A percentile compares a stretch with the other conserved stretches of the same genome.
Conservation (phyloP, 2,329 filamentous ascomycete genomes). For the Apiospora phragmitis region DNA sequence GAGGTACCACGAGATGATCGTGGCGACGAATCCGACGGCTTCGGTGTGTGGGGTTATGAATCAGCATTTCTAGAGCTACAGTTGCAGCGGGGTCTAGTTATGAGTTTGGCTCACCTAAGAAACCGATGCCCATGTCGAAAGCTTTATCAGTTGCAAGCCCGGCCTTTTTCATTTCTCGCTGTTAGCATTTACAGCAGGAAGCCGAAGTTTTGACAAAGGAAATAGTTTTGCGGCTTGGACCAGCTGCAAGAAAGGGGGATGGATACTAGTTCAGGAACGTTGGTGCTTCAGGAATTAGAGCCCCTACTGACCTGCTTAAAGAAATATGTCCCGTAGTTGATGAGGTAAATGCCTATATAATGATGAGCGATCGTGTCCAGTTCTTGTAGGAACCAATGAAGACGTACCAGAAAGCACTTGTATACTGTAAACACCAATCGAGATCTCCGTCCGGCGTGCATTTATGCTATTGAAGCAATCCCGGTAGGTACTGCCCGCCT, state of each 20-base stretch:
- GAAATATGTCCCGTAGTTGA: slow-evolving; percentile 64
- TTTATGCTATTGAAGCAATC: slow-evolving; percentile 53
- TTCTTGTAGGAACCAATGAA: not conserved
- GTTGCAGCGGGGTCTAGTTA: no score
- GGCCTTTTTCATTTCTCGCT: slow-evolving; percentile 42
- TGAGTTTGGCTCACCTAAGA: slow-evolving; percentile 34
- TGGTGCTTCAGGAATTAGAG: not conserved
- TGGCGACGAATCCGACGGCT: slow-evolving; percentile 53
- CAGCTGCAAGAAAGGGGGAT: not conserved
- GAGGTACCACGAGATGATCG: slow-evolving; percentile 54
- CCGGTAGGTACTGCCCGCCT: slow-evolving; percentile 48
- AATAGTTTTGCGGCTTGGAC: not conserved
- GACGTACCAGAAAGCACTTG: slow-evolving; percentile 49
- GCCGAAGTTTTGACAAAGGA: no score
- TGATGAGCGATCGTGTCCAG: not conserved
- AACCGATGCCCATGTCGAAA: slow-evolving; percentile 57
- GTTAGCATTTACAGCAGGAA: not conserved
- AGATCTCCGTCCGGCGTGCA: slow-evolving; percentile 55
- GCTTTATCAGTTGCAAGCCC: slow-evolving; percentile 49
- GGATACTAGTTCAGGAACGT: not conserved
- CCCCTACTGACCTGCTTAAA: slow-evolving; percentile 33
- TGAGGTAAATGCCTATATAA: slow-evolving; percentile 59
- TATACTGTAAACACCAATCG: slow-evolving; percentile 62
- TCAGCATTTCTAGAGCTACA: not conserved
- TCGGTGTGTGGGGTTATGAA: not conserved